phyloP scores from a whole-genome alignment of 139 green algal genomes.

The Micractinium sp. region DNA sequence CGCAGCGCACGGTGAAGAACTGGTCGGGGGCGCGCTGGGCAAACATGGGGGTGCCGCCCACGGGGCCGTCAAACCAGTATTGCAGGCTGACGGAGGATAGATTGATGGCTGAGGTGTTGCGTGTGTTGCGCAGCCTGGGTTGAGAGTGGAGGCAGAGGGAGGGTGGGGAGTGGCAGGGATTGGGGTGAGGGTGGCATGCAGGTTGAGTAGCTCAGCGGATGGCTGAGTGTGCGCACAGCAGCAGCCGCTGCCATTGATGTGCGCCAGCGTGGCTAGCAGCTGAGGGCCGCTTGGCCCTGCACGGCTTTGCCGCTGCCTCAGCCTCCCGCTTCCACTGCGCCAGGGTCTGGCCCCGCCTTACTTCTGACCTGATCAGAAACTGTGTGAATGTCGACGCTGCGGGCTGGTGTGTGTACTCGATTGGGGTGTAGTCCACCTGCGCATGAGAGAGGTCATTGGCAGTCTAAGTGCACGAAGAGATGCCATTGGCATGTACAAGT shows the following conservation, averaged over 20 bases:
- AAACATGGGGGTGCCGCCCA: neutral
- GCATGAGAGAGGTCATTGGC: constrained; percentile 23
- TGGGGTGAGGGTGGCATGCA: neutral
- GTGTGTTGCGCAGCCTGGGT: constrained; percentile 65
- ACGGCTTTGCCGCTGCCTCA: too few relatives aligned
- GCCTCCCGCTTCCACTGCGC: too few relatives aligned
- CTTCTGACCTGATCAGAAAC: constrained; percentile 67
- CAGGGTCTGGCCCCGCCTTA: too few relatives aligned
- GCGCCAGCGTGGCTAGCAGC: neutral
- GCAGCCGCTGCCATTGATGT: too few relatives aligned
- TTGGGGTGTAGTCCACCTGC: constrained; percentile 68
- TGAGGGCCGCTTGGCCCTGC: too few relatives aligned
- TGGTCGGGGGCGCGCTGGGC: neutral
- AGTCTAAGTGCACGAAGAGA: too few relatives aligned
- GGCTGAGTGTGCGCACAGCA: neutral
- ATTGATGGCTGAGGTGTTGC: constrained; percentile 34
- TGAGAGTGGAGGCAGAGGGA: too few relatives aligned
- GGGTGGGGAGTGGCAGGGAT: neutral
- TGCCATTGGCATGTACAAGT: too few relatives aligned
- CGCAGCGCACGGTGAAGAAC: constrained; percentile 41
- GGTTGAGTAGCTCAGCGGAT: too few relatives aligned
- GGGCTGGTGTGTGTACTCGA: constrained; percentile 42
- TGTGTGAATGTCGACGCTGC: constrained; percentile 61
- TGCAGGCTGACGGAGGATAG: constrained; percentile 53
- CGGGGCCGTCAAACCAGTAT: constrained; percentile 68